Percentiles rank a stretch among this genome's conserved stretches.
phyloP scores from a whole-genome alignment of 2,329 filamentous ascomycete genomes.

The Paramyrothecium roridum region DNA sequence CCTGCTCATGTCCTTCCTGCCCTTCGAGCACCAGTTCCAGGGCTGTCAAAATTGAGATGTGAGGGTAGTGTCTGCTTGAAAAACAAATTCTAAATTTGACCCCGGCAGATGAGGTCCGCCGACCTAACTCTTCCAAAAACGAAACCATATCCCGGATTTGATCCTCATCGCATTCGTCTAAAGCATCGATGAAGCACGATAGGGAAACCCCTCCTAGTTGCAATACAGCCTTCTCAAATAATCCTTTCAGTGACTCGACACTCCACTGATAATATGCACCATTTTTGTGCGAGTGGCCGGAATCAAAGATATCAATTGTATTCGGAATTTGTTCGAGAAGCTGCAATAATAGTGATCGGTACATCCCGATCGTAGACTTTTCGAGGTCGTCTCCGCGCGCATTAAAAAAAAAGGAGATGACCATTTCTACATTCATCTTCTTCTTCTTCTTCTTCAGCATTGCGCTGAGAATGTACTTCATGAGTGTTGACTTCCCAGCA shows the following conservation, averaged over 20 bases:
- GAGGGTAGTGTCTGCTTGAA: constrained; percentile 42
- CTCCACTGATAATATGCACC: background rate
- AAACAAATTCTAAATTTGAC: constrained; percentile 31
- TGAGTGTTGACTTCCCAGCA: constrained; percentile 42
- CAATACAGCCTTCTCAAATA: background rate
- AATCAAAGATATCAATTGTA: constrained; percentile 24
- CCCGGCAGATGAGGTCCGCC: constrained; percentile 16
- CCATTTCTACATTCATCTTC: constrained; percentile 7
- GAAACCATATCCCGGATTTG: constrained; percentile 37
- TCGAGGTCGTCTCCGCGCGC: constrained; percentile 41
- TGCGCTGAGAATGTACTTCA: constrained; percentile 32
- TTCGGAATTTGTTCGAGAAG: constrained; percentile 32
- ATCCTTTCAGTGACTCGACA: constrained; percentile 3
- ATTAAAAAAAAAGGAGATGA: constrained; percentile 50
- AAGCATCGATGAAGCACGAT: constrained; percentile 31
- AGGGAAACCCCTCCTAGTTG: fast-evolving
- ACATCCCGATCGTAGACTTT: constrained; percentile 43
- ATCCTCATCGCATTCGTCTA: constrained; percentile 42
- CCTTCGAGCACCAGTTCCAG: constrained; percentile 18
- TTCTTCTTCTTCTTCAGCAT: constrained; percentile 8
- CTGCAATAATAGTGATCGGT: constrained; percentile 45
- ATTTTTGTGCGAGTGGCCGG: fast-evolving
- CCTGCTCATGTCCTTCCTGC: constrained; percentile 16
- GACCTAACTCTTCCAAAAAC: constrained; percentile 33
- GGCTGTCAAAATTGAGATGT: constrained; percentile 23